These are phyloP conservation scores for Solanum ossicruentum DNA, from an alignment of 257 asterid species.

Conservation along the genomic window DNA sequence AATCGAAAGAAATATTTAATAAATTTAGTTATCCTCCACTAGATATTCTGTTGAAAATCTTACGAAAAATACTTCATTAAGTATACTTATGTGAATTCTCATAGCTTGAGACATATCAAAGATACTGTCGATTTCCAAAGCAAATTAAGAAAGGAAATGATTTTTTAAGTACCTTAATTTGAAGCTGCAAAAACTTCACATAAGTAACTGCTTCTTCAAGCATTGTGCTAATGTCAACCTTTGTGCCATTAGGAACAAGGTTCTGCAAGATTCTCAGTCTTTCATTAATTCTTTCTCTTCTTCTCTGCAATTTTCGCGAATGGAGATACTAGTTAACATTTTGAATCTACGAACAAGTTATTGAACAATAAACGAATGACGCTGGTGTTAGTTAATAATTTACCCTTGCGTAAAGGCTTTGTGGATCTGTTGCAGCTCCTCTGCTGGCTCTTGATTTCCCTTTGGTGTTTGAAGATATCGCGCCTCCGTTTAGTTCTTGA, in stretches of 20 bases:
- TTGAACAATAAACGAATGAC: not conserved
- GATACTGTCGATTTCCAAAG: not conserved
- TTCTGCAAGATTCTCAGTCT: conserved; percentile 76
- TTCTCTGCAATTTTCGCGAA: conserved; percentile 32
- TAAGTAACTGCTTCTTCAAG: conserved; percentile 90
- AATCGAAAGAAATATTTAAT: not conserved
- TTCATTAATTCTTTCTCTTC: conserved; percentile 84
- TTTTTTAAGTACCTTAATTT: conserved; percentile 52
- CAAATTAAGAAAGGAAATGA: not conserved
- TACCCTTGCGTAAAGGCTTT: conserved; percentile 94
- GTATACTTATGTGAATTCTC: too few species aligned
- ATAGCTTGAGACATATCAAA: too few species aligned
- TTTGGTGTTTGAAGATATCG: conserved; percentile 16
- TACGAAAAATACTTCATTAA: too few species aligned
- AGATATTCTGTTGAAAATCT: too few species aligned
- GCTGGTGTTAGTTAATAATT: not conserved
- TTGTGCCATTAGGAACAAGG: conserved; percentile 86
- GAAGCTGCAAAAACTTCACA: conserved; percentile 81
- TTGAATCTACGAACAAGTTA: not conserved
- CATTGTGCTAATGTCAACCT: conserved; percentile 97
- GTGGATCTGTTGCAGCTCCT: conserved; percentile 80
- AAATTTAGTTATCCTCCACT: not conserved
- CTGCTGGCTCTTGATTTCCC: conserved; percentile 50
- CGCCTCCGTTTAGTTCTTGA: conserved; percentile 26
- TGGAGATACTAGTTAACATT: not conserved